Evolutionary conservation across 225 moss, liverwort and hornwort species (phyloP).

Genomic region (Pleurozium schreberi): DNA sequence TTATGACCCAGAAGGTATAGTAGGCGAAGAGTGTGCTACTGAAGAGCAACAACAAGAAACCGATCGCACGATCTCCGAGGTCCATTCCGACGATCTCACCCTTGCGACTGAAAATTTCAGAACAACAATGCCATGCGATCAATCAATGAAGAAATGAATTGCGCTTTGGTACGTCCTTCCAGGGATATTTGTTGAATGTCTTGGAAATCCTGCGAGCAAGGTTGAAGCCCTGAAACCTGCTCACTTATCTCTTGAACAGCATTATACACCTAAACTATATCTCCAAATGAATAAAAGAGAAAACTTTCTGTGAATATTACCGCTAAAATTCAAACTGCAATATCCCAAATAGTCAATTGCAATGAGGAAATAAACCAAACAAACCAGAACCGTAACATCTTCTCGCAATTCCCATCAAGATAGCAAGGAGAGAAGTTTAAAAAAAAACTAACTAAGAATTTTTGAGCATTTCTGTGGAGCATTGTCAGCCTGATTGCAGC

Average conservation of each 20-base stretch:
- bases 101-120: neutral
- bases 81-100: conserved; percentile 28
- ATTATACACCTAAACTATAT: neutral
- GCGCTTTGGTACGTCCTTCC: neutral
- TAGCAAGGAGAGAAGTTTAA: neutral
- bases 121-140: neutral
- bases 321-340: neutral
- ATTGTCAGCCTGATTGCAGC: no score
- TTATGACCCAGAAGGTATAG: conserved; percentile 97
- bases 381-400: neutral
- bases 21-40: conserved; percentile 76
- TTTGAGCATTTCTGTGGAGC: no score
- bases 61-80: conserved; percentile 57
- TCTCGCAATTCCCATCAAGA: neutral
- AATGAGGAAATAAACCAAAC: neutral
- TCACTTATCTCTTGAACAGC: neutral
- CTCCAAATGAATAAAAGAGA: neutral
- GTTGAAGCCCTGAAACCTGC: neutral
- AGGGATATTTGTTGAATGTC: neutral
- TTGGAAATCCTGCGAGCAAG: neutral
- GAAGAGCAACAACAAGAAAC: conserved; percentile 70
- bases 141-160: neutral
- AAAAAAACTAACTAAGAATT: neutral
- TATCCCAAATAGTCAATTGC: neutral
- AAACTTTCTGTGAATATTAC: neutral